Conservation (phyloP, 306 rosid genomes). For the Chamaecrista fasciculata region DNA sequence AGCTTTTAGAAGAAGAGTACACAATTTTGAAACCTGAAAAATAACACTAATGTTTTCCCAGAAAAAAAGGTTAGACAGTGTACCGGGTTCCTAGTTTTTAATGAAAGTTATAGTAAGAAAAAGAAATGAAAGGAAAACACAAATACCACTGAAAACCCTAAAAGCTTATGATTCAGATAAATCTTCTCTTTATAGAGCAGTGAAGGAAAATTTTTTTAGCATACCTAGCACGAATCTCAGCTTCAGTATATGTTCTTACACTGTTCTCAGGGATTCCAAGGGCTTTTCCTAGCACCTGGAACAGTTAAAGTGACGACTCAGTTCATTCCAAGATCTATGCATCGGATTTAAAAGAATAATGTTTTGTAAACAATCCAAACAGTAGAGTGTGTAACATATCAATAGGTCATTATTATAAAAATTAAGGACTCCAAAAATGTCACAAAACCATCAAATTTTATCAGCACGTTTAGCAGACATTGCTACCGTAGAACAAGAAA, state of each 20-base stretch:
- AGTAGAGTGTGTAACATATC: not conserved
- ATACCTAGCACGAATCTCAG: slow-evolving; percentile 96
- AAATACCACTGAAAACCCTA: slow-evolving; percentile 13
- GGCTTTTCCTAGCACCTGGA: slow-evolving; percentile 83
- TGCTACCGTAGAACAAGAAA: not conserved
- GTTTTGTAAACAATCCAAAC: not conserved
- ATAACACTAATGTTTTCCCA: slow-evolving; percentile 60
- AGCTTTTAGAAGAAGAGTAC: slow-evolving; percentile 81
- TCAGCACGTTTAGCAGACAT: not conserved
- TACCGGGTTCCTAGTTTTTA: slow-evolving; percentile 19
- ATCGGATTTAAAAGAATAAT: slow-evolving; percentile 15
- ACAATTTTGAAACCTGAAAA: slow-evolving; percentile 95
- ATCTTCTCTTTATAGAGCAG: not conserved
- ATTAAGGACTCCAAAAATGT: not conserved
- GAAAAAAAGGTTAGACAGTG: slow-evolving; percentile 28
- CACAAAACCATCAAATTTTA: not conserved
- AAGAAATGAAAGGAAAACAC: slow-evolving; percentile 23
- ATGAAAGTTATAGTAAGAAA: slow-evolving; percentile 17
- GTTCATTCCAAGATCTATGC: slow-evolving; percentile 27
- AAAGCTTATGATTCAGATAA: slow-evolving; percentile 17
- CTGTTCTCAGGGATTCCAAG: slow-evolving; percentile 86
- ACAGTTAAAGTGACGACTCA: slow-evolving; percentile 25
- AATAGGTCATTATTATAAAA: not conserved
- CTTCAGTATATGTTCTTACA: slow-evolving; percentile 86
- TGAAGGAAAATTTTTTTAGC: slow-evolving; percentile 17